These are phyloP conservation scores for Candida glaebosa DNA, from an alignment of 805 yeast species.

Conservation along the genomic window DNA sequence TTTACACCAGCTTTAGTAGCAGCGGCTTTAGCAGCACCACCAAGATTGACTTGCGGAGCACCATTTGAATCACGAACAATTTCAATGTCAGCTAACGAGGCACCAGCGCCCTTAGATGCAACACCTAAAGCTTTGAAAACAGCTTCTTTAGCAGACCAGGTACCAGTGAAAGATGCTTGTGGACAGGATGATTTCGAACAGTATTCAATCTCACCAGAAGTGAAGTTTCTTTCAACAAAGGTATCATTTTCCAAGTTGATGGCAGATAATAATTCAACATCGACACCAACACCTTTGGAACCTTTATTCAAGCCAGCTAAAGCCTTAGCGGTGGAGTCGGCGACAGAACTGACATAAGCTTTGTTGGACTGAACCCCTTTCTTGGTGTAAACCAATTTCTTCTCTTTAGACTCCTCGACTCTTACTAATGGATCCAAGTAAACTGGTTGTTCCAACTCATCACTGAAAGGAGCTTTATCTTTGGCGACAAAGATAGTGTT, in stretches of 20 bases:
- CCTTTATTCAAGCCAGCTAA: slow-evolving; percentile 54
- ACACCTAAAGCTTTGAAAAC: slow-evolving; percentile 95
- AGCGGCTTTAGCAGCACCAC: slow-evolving; percentile 72
- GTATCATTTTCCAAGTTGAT: slow-evolving; percentile 86
- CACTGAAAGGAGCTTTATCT: slow-evolving; percentile 88
- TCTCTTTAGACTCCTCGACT: slow-evolving; percentile 43
- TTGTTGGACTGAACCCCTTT: slow-evolving; percentile 48
- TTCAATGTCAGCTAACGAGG: slow-evolving; percentile 88
- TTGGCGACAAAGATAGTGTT: slow-evolving; percentile 91
- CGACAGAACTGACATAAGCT: slow-evolving; percentile 42
- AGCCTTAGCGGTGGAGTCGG: slow-evolving; percentile 62
- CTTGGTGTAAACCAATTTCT: slow-evolving; percentile 45
- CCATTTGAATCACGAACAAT: slow-evolving; percentile 68
- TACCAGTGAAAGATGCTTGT: slow-evolving; percentile 91
- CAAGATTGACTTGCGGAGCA: slow-evolving; percentile 76
- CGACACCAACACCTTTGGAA: slow-evolving; percentile 86
- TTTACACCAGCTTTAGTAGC: slow-evolving; percentile 70
- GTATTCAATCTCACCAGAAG: slow-evolving; percentile 73
- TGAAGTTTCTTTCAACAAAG: slow-evolving; percentile 89
- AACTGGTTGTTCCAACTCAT: slow-evolving; percentile 82
- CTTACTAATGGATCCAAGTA: slow-evolving; percentile 96
- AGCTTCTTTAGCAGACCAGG: slow-evolving; percentile 99
- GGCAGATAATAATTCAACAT: slow-evolving; percentile 83
- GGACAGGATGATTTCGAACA: slow-evolving; percentile 72
- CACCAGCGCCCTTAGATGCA: slow-evolving; percentile 90